A percentile compares a stretch with the other conserved stretches of the same genome.
Evolutionary conservation across 2,329 filamentous ascomycete species (phyloP).

Genomic region (Diaporthe sp.): DNA sequence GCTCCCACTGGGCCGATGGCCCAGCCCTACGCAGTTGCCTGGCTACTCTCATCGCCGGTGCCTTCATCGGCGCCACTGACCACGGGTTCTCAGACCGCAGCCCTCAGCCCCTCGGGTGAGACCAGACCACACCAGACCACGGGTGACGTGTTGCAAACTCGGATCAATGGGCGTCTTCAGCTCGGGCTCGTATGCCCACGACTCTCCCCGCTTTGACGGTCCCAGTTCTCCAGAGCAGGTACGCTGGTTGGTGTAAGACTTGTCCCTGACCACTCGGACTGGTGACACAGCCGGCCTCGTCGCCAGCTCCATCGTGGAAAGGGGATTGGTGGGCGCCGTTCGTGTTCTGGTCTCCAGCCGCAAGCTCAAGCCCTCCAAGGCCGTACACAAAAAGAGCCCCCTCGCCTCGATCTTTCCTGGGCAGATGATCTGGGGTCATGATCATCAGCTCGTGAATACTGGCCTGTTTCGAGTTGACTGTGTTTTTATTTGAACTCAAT

Average conservation of each 20-base stretch:
- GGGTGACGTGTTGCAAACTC: neutral
- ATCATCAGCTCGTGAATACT: neutral
- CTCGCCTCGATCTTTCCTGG: neutral
- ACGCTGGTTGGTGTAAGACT: neutral
- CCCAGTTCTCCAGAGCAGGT: neutral
- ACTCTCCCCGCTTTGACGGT: neutral
- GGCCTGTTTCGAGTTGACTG: neutral
- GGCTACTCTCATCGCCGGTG: neutral
- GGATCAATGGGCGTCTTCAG: neutral
- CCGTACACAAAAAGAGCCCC: constrained; percentile 13
- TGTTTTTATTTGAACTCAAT: neutral
- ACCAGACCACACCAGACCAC: neutral
- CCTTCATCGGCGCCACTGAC: neutral
- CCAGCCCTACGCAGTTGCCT: constrained; percentile 8
- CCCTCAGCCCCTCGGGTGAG: constrained; percentile 11
- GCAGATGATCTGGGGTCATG: neutral
- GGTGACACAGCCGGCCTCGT: constrained; percentile 2
- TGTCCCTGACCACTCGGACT: constrained; percentile 5
- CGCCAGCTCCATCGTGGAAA: neutral
- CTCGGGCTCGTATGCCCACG: constrained; percentile 19
- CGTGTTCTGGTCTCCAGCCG: constrained; percentile 12
- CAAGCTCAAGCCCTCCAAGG: neutral
- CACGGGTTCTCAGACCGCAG: constrained; percentile 4
- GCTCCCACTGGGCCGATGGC: constrained; percentile 11
- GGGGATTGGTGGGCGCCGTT: neutral